Percentiles rank a stretch among this genome's conserved stretches.
These are phyloP conservation scores for Hirsutella minnesotensis DNA, from an alignment of 2,329 filamentous ascomycete genomes.

Conservation along the genomic window DNA sequence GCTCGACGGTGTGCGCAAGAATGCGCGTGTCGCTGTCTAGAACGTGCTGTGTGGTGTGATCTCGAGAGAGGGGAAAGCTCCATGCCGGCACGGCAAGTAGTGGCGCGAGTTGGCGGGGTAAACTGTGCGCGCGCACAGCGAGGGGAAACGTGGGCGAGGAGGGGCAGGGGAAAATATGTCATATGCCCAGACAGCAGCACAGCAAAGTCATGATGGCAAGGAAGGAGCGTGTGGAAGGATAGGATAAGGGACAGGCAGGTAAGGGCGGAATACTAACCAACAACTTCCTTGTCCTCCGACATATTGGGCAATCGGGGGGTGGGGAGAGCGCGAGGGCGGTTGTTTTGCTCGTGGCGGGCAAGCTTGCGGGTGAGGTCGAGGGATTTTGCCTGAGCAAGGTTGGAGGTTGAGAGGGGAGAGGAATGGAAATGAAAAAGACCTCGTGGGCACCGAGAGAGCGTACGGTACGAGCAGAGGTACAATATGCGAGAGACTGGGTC, in stretches of 20 bases:
- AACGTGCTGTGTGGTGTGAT: no score
- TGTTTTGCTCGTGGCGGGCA: not conserved
- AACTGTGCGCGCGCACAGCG: no score
- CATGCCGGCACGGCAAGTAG: not conserved
- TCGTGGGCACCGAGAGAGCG: not conserved
- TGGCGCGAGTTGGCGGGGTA: conserved; percentile 7
- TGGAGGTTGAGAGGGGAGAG: not conserved
- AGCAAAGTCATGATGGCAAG: not conserved
- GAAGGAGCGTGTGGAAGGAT: not conserved
- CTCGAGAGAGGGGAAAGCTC: no score
- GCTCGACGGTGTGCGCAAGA: no score
- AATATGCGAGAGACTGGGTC: not conserved
- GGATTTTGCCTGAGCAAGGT: not conserved
- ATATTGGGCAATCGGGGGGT: conserved; percentile 20
- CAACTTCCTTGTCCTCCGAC: conserved; percentile 33
- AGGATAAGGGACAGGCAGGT: not conserved
- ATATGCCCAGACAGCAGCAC: not conserved
- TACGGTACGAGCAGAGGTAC: no score
- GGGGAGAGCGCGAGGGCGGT: conserved; percentile 1
- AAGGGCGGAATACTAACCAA: conserved; percentile 22
- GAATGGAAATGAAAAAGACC: not conserved
- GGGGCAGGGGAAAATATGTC: no score
- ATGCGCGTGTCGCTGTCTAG: no score
- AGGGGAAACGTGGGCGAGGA: not conserved
- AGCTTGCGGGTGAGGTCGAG: not conserved